Conservation (phyloP, 441 rosid species). For the Biscutella auriculata region DNA sequence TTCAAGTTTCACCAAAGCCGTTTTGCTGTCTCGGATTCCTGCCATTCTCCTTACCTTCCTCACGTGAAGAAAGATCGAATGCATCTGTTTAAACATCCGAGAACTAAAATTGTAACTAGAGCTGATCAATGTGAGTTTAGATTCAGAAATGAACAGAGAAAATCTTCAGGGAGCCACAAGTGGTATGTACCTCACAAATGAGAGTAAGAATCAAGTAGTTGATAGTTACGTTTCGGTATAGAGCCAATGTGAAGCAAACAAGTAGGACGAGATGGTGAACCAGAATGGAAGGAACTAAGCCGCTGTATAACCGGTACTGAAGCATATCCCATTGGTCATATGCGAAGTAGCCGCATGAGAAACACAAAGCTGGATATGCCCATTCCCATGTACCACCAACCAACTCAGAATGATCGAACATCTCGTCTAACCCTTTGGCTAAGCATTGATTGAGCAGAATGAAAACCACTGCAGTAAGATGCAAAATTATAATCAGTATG, state of each 20-base stretch:
- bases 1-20: constrained; percentile 49
- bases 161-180: background rate
- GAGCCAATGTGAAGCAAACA: constrained; percentile 75
- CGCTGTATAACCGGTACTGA: constrained; percentile 55
- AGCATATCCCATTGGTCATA: constrained; percentile 96
- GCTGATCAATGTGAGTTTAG: background rate
- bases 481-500: constrained; percentile 12
- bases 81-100: constrained; percentile 40
- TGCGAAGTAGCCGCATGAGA: constrained; percentile 88
- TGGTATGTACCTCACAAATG: constrained; percentile 61
- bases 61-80: constrained; percentile 73
- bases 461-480: constrained; percentile 51
- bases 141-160: background rate
- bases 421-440: constrained; percentile 29
- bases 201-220: constrained; percentile 84
- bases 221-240: constrained; percentile 69
- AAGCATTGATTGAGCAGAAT: constrained; percentile 47
- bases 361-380: constrained; percentile 75
- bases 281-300: constrained; percentile 68
- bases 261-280: constrained; percentile 78
- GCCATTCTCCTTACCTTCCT: constrained; percentile 87
- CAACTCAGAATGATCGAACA: constrained; percentile 67
- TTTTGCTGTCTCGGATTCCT: constrained; percentile 58
- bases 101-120: background rate
- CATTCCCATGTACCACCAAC: constrained; percentile 60